Percentiles rank a stretch among this genome's conserved stretches.
Conservation (phyloP, 345 rosid species). For the Camelina laxa region DNA sequence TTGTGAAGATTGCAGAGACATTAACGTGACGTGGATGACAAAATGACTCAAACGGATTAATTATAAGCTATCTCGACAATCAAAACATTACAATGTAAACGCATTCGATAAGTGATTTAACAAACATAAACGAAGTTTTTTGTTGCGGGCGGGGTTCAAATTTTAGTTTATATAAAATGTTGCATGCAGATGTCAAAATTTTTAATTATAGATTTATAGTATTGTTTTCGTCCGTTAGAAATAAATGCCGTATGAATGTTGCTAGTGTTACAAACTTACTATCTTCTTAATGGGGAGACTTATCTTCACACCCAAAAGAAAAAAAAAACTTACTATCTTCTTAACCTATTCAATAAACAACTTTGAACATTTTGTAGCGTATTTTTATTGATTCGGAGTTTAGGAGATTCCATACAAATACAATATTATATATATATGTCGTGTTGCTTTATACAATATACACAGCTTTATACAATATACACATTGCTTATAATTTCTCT, state of each 20-base stretch:
- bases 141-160: neutral
- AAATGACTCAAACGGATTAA: constrained; percentile 8
- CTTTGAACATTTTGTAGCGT: neutral
- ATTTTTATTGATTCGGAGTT: neutral
- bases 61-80: neutral
- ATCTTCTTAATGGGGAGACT: neutral
- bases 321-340: too few species aligned
- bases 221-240: neutral
- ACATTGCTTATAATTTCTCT: neutral
- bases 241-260: too few species aligned
- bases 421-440: too few species aligned
- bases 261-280: neutral
- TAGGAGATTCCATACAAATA: too few species aligned
- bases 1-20: constrained; percentile 24
- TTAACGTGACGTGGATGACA: constrained; percentile 23
- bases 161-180: too few species aligned
- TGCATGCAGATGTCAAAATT: neutral
- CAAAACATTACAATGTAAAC: constrained; percentile 15
- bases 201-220: neutral
- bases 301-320: too few species aligned
- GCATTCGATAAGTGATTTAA: constrained; percentile 13
- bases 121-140: neutral
- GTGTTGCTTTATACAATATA: too few species aligned
- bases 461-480: too few species aligned
- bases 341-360: too few species aligned